Conservation (phyloP, 2,329 filamentous ascomycete species). For the Helotiales sp. region DNA sequence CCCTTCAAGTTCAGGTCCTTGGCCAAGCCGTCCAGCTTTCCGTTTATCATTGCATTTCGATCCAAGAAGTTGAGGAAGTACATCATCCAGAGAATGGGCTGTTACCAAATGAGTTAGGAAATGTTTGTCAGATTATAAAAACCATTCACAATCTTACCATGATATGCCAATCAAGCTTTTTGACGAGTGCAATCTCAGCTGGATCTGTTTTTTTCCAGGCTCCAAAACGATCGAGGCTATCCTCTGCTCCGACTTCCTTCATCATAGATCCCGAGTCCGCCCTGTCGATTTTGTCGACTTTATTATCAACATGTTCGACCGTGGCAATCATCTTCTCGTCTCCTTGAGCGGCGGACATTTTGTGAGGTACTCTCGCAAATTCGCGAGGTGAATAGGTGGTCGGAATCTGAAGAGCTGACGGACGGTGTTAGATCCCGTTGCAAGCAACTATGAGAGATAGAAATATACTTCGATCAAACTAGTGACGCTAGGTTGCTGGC, state of each 20-base stretch:
- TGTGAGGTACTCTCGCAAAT: background rate
- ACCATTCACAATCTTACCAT: background rate
- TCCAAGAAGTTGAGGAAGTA: conserved; percentile 44
- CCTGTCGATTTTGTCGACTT: conserved; percentile 2
- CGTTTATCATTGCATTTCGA: conserved; percentile 35
- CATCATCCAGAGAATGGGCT: conserved; percentile 38
- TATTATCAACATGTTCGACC: conserved; percentile 7
- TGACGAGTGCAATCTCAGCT: conserved; percentile 7
- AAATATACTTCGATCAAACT: background rate
- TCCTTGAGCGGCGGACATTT: background rate
- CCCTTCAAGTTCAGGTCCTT: conserved; percentile 46
- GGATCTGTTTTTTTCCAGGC: conserved; percentile 11
- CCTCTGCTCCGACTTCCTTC: conserved; percentile 3
- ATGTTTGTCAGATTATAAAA: background rate
- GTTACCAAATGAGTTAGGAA: background rate
- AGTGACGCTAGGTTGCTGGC: background rate
- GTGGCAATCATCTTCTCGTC: background rate
- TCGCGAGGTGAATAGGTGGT: background rate
- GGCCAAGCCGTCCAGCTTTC: conserved; percentile 22
- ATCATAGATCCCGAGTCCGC: background rate
- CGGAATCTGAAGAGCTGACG: background rate
- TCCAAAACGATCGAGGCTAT: conserved; percentile 8
- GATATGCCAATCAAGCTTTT: conserved; percentile 8
- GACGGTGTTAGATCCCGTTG: background rate
- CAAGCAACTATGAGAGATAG: background rate